Evolutionary conservation across 306 rosid genomes (phyloP), one percentile per base, ranked within the genome.

Genomic region (Dryas alaskensis): DNA sequence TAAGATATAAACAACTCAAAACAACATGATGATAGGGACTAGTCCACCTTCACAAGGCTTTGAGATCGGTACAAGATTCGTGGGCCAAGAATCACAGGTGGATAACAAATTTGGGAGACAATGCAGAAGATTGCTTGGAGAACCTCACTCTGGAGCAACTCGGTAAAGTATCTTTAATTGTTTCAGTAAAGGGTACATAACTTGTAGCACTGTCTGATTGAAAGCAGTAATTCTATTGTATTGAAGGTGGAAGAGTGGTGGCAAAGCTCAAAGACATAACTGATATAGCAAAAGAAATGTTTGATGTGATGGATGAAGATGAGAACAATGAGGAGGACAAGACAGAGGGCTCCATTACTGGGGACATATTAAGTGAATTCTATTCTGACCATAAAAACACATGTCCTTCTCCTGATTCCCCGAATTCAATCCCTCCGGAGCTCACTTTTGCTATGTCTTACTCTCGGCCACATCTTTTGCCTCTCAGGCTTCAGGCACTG

Each of bases 261-360:
- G 80, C 66, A 37, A 67, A 71, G 70, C 86, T 83, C 14, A 50
- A 42, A 42, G 50, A 51, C 76, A 51, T 68, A 52, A 83, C 49
- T 11, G 47, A 59, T 10, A 67, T 73, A 8, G 86, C 84, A 51
- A 76, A 76, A 61, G 50, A 54, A 45, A 79, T 75, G 55, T 79
- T 75, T 16, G 76, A 49, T 58, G 55, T 60, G 59, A 72, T 54
- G 79, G 86, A 83, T 48, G 86, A 79, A 73, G 81, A 83, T 3
- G 81, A 70, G 42, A 63, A 63, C 59, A 19, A 53, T 4, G 63
- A 17, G 2, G 37, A 31, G 37, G 37, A 2, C 37, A 31, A 2
- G 37, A 31, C 3, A 31, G 37, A 31, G 37, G 37, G 37, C 37
- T 31, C 37, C 37, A 70, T 73, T 4, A 45, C 70, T 10, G 78